Conservation (phyloP, 768 basidiomycete species). For the Rhodotorula babjevae region DNA sequence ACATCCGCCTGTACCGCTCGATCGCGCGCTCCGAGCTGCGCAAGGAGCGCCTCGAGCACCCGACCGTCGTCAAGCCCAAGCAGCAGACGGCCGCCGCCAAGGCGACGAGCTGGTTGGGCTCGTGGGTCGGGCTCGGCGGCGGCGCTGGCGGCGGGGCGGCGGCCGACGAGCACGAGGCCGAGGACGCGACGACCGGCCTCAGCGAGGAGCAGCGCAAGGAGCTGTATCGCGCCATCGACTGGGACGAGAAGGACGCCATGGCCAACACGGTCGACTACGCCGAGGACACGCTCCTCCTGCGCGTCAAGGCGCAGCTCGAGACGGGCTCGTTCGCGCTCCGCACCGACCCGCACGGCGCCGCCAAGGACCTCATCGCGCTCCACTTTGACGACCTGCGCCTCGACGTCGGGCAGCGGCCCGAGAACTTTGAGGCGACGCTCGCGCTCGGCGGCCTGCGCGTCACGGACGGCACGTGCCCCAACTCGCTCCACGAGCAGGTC, state of each 20-base stretch:
- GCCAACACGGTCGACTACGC: constrained; percentile 65
- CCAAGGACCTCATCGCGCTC: constrained; percentile 72
- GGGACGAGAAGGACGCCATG: constrained; percentile 76
- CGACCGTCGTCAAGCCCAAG: constrained; percentile 65
- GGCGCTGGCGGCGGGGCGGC: constrained; percentile 18
- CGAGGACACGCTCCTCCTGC: constrained; percentile 71
- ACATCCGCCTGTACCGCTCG: constrained; percentile 93
- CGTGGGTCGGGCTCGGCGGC: constrained; percentile 66
- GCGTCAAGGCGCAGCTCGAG: constrained; percentile 69
- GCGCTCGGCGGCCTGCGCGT: constrained; percentile 81
- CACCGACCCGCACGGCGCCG: constrained; percentile 58
- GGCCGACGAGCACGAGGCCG: constrained; percentile 25
- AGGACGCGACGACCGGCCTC: constrained; percentile 52
- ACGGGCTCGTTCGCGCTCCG: constrained; percentile 82
- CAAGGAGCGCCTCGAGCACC: constrained; percentile 75
- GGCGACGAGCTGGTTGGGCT: constrained; percentile 51
- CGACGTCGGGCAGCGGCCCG: constrained; percentile 73
- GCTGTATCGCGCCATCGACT: constrained; percentile 83
- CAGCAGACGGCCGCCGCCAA: constrained; percentile 49
- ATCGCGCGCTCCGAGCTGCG: constrained; percentile 81
- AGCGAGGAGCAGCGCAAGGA: constrained; percentile 85
- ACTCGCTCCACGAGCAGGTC: constrained; percentile 80
- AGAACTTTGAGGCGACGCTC: constrained; percentile 77
- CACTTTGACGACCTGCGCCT: constrained; percentile 84
- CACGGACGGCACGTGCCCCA: constrained; percentile 79